These are phyloP conservation scores for Metarhizium sp. DNA, from an alignment of 2,329 filamentous ascomycete species.

Conservation along the genomic window DNA sequence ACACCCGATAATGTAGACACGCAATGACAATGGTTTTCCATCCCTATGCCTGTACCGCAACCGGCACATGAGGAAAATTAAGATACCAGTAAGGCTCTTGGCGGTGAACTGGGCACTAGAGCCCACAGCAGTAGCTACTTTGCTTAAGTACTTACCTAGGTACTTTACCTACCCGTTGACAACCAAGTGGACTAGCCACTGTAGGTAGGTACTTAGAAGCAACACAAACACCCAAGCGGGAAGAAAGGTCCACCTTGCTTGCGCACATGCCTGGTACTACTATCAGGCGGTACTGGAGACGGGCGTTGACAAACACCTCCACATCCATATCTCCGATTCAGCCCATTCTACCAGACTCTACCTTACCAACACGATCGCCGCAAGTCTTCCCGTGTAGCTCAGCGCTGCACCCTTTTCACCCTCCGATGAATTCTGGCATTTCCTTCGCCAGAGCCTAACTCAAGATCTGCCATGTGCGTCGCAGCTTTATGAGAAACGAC, in stretches of 20 bases:
- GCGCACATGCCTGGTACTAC: no score
- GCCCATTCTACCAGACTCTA: background rate
- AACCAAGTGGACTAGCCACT: no score
- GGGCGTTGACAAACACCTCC: background rate
- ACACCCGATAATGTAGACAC: background rate
- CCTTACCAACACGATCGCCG: background rate
- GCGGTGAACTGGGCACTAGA: background rate
- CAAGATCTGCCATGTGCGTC: slow-evolving; percentile 1
- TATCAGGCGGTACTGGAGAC: background rate
- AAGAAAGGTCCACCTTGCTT: no score
- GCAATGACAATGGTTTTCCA: background rate
- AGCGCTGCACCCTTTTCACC: background rate
- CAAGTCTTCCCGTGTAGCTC: background rate
- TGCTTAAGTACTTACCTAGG: no score
- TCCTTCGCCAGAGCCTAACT: background rate
- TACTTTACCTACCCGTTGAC: no score
- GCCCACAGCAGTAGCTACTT: no score
- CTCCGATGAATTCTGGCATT: background rate
- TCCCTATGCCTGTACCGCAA: background rate
- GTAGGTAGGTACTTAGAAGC: no score
- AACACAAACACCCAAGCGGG: no score
- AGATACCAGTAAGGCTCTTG: background rate
- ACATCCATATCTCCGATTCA: background rate
- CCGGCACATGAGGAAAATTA: background rate
- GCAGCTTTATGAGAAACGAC: slow-evolving; percentile 2